Percentiles rank a stretch among this genome's conserved stretches.
phyloP scores from a whole-genome alignment of 1,284 basidiomycete genomes.

The Heterobasidion occidentale region DNA sequence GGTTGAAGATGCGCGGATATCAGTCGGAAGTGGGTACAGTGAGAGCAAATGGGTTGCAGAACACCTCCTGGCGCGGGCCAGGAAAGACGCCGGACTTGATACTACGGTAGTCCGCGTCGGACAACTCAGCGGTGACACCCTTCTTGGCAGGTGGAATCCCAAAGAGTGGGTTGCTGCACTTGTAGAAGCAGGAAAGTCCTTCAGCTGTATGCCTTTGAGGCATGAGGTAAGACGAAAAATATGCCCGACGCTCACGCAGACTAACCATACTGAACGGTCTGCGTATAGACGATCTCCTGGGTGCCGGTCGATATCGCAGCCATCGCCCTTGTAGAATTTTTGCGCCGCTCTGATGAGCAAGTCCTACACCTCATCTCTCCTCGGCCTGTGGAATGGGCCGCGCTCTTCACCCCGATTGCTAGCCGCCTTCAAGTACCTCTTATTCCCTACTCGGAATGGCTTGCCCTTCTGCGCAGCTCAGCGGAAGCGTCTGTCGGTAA shows the following conservation, averaged over 20 bases:
- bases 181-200: constrained; percentile 11
- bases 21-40: constrained; percentile 27
- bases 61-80: constrained; percentile 15
- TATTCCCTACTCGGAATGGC: background rate
- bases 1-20: constrained; percentile 15
- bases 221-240: background rate
- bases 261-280: background rate
- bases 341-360: constrained; percentile 4
- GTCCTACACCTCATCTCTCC: constrained; percentile 23
- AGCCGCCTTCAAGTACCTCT: background rate
- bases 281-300: constrained; percentile 13
- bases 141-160: constrained; percentile 32
- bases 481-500: background rate
- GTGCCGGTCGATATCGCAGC: constrained; percentile 17
- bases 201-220: background rate
- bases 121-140: constrained; percentile 30
- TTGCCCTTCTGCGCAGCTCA: background rate
- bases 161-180: constrained; percentile 38
- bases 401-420: background rate
- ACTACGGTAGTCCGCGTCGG: constrained; percentile 31
- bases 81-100: constrained; percentile 14
- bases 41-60: constrained; percentile 34
- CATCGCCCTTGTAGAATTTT: constrained; percentile 15
- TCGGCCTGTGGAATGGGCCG: constrained; percentile 8
- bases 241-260: background rate